Evolutionary conservation across 2,329 filamentous ascomycete species (phyloP), one percentile per base, ranked within the genome.

Genomic region (Monosporascus sp.): DNA sequence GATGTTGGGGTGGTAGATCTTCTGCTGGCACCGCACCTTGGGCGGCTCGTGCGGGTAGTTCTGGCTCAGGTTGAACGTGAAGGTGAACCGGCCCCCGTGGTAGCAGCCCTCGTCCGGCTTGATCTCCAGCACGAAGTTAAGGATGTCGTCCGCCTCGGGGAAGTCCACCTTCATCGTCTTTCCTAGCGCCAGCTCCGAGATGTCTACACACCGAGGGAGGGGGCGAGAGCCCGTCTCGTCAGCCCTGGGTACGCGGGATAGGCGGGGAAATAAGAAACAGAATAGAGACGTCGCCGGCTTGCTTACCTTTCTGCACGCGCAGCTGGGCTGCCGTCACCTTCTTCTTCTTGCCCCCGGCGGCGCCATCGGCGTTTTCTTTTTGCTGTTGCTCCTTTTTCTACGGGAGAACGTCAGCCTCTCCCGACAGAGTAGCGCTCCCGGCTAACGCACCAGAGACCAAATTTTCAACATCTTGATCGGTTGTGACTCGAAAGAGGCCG

Each of bases 1-100:
- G 69, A 99, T 99, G 73, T 99, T 99, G 6, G 94, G 94, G 70
- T 99, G 94, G 76, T 99, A 99, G 65, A 99, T 97, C 79, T 96
- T 97, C 74, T 99, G 90, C 62, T 86, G 88, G 76, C 94, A 97
- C 67, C 89, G 94, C 63, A 99, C 94, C 75, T 97, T 97, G 20
- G 94, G 94, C 58, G 94, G 92, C 70, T 97, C 92, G 75, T 97
- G 94, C 0, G 94, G 94, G 74, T 96, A 99, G 76, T 89, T 94
- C 68, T 93, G 89, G 72, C 90, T 91, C 76, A 99, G 96, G 58
- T 83, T 82, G 73, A 99, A 97, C 60, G 83, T 88, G 72, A 99
- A 99, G 55, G 86, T 85, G 75, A 97, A 99, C 55, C 79, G 78
- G 53, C 93, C 93, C 63, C 85, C 85, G 67, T 92, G 90, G 81